phyloP scores from a whole-genome alignment of 1,139 yeast species.

The Blastobotrys serpentis region DNA sequence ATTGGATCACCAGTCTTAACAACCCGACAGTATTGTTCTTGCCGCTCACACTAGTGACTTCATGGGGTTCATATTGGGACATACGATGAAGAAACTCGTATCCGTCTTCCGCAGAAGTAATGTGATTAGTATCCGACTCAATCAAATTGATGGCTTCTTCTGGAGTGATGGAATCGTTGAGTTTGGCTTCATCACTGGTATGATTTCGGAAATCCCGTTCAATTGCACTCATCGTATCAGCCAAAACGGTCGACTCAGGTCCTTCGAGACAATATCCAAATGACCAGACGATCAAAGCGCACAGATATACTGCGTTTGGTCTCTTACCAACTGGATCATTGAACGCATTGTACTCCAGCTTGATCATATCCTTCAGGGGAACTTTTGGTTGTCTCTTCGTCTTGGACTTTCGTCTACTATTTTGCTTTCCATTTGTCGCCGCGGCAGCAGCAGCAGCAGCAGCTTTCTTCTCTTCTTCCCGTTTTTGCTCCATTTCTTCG shows the following conservation, averaged over 20 bases:
- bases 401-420: neutral
- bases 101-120: conserved; percentile 28
- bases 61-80: conserved; percentile 26
- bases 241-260: conserved; percentile 45
- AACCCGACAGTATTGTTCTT: conserved; percentile 36
- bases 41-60: conserved; percentile 25
- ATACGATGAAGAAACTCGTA: conserved; percentile 29
- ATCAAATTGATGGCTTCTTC: conserved; percentile 21
- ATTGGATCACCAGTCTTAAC: conserved; percentile 32
- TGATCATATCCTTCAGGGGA: conserved; percentile 22
- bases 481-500: conserved; percentile 4
- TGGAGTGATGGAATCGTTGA: conserved; percentile 11
- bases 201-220: conserved; percentile 16
- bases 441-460: neutral
- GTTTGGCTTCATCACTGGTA: neutral
- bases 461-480: neutral
- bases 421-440: neutral
- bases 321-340: conserved; percentile 57
- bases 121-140: conserved; percentile 18
- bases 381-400: neutral
- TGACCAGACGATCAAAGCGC: conserved; percentile 58
- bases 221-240: conserved; percentile 17
- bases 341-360: conserved; percentile 46
- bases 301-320: conserved; percentile 54
- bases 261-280: conserved; percentile 55